Evolutionary conservation across 441 rosid genomes (phyloP).

Genomic region (Euphorbia neoarborescens): DNA sequence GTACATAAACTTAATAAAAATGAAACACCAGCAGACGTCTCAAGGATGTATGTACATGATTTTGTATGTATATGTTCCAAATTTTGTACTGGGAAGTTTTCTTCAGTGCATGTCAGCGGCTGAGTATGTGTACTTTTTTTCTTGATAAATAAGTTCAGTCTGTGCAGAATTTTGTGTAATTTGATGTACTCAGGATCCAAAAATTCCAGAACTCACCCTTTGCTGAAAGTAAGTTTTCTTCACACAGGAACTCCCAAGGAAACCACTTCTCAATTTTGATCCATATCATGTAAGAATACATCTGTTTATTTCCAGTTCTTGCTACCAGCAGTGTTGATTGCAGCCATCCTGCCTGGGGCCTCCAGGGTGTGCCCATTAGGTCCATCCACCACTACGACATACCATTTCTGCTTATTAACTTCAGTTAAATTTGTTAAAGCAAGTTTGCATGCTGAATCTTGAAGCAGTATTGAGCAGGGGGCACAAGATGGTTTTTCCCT

Average conservation of each 20-base stretch:
- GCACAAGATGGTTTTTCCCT: slow-evolving; percentile 43
- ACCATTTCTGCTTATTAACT: slow-evolving; percentile 48
- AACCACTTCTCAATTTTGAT: slow-evolving; percentile 56
- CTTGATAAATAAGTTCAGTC: slow-evolving; percentile 20
- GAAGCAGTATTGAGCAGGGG: slow-evolving; percentile 37
- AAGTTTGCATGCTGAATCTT: slow-evolving; percentile 45
- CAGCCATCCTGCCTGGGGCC: slow-evolving; percentile 67
- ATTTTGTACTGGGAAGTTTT: not conserved
- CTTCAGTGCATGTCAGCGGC: not conserved
- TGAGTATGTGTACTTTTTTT: slow-evolving; percentile 1
- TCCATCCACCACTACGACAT: slow-evolving; percentile 58
- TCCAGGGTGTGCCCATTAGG: slow-evolving; percentile 50
- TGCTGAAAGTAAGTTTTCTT: slow-evolving; percentile 36
- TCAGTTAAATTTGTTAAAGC: slow-evolving; percentile 44
- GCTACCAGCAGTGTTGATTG: slow-evolving; percentile 59
- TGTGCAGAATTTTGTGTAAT: slow-evolving; percentile 57
- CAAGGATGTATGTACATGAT: not conserved
- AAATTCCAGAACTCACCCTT: slow-evolving; percentile 54
- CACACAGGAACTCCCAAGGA: slow-evolving; percentile 48
- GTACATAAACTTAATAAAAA: not conserved
- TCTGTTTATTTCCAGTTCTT: slow-evolving; percentile 39
- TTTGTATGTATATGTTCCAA: not conserved
- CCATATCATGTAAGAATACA: slow-evolving; percentile 46
- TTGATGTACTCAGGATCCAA: slow-evolving; percentile 36
- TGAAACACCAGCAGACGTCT: not conserved